A percentile compares a stretch with the other conserved stretches of the same genome.
phyloP scores from a whole-genome alignment of 768 basidiomycete genomes.

The Collybia mongolica region DNA sequence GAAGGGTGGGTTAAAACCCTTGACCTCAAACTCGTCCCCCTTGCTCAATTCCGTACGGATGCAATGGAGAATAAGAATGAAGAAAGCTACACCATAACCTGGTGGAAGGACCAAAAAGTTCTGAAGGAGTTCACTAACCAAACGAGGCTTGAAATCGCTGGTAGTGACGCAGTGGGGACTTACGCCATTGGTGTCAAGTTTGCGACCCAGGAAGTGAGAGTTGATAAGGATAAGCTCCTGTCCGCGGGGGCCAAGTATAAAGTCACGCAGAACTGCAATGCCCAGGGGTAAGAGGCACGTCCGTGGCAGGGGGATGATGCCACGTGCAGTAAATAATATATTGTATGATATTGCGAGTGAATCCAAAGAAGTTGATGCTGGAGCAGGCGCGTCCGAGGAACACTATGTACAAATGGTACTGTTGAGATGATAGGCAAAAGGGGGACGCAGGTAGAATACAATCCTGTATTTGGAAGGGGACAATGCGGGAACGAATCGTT shows the following conservation, averaged over 20 bases:
- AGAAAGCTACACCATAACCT: conserved; percentile 57
- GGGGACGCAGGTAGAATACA: conserved; percentile 15
- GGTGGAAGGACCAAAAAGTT: conserved; percentile 47
- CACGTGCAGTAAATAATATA: conserved; percentile 1
- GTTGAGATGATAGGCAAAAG: not conserved
- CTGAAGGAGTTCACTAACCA: conserved; percentile 48
- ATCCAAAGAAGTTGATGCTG: conserved; percentile 2
- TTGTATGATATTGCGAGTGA: conserved; percentile 6
- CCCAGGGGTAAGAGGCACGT: not conserved
- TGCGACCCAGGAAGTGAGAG: conserved; percentile 54
- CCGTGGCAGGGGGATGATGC: too few species aligned
- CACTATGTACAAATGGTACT: conserved; percentile 3
- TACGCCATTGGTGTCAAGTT: conserved; percentile 51
- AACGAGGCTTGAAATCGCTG: conserved; percentile 44
- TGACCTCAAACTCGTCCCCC: conserved; percentile 52
- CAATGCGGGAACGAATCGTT: conserved; percentile 1
- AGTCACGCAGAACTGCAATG: conserved; percentile 7
- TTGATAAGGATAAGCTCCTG: conserved; percentile 34
- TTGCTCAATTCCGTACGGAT: conserved; percentile 52
- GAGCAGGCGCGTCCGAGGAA: conserved; percentile 3
- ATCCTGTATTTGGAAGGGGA: conserved; percentile 12
- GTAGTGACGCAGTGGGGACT: conserved; percentile 32
- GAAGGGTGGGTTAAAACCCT: conserved; percentile 30
- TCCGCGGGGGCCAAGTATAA: conserved; percentile 5
- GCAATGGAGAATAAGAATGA: conserved; percentile 20